These are phyloP conservation scores for Gloeopeniophorella convolvens DNA, from an alignment of 768 basidiomycete species.

Conservation along the genomic window DNA sequence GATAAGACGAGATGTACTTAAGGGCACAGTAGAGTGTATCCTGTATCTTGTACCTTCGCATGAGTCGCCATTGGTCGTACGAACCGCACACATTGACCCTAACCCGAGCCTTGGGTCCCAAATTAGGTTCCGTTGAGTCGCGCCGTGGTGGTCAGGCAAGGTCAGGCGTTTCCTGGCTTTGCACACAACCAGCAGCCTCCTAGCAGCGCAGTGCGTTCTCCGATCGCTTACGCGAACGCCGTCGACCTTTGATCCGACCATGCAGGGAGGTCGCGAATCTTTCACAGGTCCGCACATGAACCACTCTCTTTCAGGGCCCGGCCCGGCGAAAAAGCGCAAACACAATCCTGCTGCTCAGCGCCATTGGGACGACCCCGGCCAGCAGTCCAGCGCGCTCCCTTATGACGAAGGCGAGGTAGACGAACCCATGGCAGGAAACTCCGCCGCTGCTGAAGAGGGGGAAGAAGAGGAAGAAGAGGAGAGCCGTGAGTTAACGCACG, in stretches of 20 bases:
- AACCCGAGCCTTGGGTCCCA: constrained; percentile 13
- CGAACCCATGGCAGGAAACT: not conserved
- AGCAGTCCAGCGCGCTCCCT: constrained; percentile 22
- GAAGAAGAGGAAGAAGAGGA: constrained; percentile 40
- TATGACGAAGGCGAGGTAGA: constrained; percentile 28
- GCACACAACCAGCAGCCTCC: not conserved
- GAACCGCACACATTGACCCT: too few species aligned
- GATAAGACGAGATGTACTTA: not conserved
- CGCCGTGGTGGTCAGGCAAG: too few species aligned
- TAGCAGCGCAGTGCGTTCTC: not conserved
- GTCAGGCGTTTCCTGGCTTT: not conserved
- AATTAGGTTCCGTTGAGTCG: too few species aligned
- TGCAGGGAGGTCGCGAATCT: constrained; percentile 14
- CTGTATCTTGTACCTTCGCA: too few species aligned
- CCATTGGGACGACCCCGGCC: constrained; percentile 41
- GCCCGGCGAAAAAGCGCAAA: constrained; percentile 20
- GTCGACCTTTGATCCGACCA: constrained; percentile 6
- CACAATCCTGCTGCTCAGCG: constrained; percentile 21
- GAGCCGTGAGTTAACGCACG: constrained; percentile 57
- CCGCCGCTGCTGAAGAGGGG: constrained; percentile 20
- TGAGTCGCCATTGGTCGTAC: too few species aligned
- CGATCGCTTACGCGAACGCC: not conserved
- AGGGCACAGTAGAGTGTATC: too few species aligned
- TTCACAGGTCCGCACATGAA: constrained; percentile 6
- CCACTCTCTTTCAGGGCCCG: constrained; percentile 14